Base-by-base conservation (phyloP, 768 basidiomycete species). In the Atractiella rhizophila region DNA sequence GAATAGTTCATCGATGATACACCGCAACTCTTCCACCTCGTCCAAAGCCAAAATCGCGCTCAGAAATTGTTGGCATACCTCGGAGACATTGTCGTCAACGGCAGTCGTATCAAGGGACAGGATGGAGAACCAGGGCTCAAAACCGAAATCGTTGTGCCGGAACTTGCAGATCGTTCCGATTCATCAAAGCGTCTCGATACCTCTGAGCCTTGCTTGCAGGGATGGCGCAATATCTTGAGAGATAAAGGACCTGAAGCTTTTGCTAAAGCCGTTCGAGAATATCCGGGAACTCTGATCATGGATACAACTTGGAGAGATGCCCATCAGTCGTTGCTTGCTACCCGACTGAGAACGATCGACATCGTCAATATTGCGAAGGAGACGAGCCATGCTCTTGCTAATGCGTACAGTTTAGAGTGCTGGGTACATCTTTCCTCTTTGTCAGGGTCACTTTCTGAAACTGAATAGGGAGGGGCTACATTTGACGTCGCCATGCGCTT, bases 261-360 rank as follows among this genome's bases (percentile, higher is more conserved):
- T 56, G 91, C 91, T 37, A 91, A 85, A 63, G 91, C 91, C 29
- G 82, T 96, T 42, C 76, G 91, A 52, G 77, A 75, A 48, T 96
- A 98, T 62, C 80, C 81, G 39, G 91, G 91, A 42, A 74, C 72
- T 41, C 68, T 96, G 47, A 86, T 91, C 61, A 83, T 85, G 82
- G 81, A 98, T 62, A 96, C 88, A 23, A 96, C 88, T 2, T 94
- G 91, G 88, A 79, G 91, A 59, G 91, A 98, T 55, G 91, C 91
- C 19, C 91, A 98, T 59, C 91, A 98, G 60, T 91, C 85, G 23
- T 68, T 98, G 27, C 72, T 98, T 42, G 91, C 91, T 34, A 98
- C 91, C 23, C 77, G 91, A 46, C 67, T 98, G 37, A 73, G 91
- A 48, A 96, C 91, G 9, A 73, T 76, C 48, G 91, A 98, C 56